A percentile compares a stretch with the other conserved stretches of the same genome.
Conservation (phyloP, 495 filamentous ascomycete species). For the Evansstolkia leycettana region DNA sequence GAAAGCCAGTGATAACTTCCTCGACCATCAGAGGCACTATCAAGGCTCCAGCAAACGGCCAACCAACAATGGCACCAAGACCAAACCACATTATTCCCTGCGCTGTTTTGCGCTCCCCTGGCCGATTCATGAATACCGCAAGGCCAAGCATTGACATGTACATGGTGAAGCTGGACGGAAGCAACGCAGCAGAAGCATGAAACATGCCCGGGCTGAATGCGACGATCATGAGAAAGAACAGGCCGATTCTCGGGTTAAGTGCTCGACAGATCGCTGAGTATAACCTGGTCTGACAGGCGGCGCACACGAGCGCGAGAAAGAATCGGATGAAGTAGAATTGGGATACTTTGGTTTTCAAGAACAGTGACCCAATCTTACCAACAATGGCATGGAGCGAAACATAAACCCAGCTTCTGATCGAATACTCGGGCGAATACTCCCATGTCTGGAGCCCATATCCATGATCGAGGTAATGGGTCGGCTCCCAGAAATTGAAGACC, state of each 20-base stretch:
- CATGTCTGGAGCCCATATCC: slow-evolving; percentile 93
- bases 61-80: slow-evolving; percentile 78
- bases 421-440: slow-evolving; percentile 96
- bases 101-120: slow-evolving; percentile 59
- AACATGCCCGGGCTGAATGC: slow-evolving; percentile 83
- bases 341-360: slow-evolving; percentile 45
- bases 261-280: slow-evolving; percentile 62
- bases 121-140: slow-evolving; percentile 79
- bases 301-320: slow-evolving; percentile 60
- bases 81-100: slow-evolving; percentile 87
- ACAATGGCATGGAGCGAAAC: slow-evolving; percentile 69
- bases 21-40: slow-evolving; percentile 73
- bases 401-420: slow-evolving; percentile 94
- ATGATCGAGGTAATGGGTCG: slow-evolving; percentile 86
- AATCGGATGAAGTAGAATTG: slow-evolving; percentile 84
- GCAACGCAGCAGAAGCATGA: slow-evolving; percentile 72
- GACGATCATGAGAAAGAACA: slow-evolving; percentile 67
- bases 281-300: slow-evolving; percentile 67
- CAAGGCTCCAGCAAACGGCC: slow-evolving; percentile 85
- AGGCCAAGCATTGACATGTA: slow-evolving; percentile 81
- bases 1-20: slow-evolving; percentile 50
- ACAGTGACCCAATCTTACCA: slow-evolving; percentile 48
- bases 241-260: slow-evolving; percentile 66
- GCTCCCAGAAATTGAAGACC: slow-evolving; percentile 99
- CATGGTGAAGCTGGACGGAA: slow-evolving; percentile 96